Percentiles rank a stretch among this genome's conserved stretches.
phyloP scores from a whole-genome alignment of 768 basidiomycete genomes.

The Amanita inopinata region DNA sequence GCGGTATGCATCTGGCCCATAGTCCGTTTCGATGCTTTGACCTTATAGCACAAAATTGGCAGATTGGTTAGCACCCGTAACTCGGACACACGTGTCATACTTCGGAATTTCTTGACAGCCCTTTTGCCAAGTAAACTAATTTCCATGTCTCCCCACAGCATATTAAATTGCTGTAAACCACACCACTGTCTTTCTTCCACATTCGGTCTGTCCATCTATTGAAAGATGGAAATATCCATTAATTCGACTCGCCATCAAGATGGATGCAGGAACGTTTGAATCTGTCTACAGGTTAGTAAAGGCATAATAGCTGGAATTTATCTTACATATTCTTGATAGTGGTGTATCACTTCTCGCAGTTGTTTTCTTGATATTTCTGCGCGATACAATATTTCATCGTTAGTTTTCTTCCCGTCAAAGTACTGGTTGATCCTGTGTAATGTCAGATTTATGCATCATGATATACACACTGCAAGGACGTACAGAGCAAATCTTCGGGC shows the following conservation, averaged over 20 bases:
- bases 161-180: too few species aligned
- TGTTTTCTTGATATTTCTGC: conserved; percentile 81
- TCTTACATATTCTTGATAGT: conserved; percentile 84
- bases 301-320: not conserved
- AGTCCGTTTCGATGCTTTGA: too few species aligned
- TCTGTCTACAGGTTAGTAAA: conserved; percentile 18
- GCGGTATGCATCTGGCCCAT: too few species aligned
- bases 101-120: too few species aligned
- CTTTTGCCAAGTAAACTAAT: too few species aligned
- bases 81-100: too few species aligned
- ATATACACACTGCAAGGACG: conserved; percentile 16
- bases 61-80: too few species aligned
- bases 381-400: conserved; percentile 88
- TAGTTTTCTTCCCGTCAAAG: conserved; percentile 85
- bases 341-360: conserved; percentile 70
- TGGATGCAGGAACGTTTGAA: conserved; percentile 45
- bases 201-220: too few species aligned
- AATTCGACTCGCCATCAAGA: conserved; percentile 19
- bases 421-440: conserved; percentile 73
- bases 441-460: not conserved
- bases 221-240: too few species aligned
- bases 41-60: too few species aligned
- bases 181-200: too few species aligned
- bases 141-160: too few species aligned
- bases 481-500: conserved; percentile 73